Conservation (phyloP, 2,329 filamentous ascomycete genomes). For the Drechslerella stenobrocha region DNA sequence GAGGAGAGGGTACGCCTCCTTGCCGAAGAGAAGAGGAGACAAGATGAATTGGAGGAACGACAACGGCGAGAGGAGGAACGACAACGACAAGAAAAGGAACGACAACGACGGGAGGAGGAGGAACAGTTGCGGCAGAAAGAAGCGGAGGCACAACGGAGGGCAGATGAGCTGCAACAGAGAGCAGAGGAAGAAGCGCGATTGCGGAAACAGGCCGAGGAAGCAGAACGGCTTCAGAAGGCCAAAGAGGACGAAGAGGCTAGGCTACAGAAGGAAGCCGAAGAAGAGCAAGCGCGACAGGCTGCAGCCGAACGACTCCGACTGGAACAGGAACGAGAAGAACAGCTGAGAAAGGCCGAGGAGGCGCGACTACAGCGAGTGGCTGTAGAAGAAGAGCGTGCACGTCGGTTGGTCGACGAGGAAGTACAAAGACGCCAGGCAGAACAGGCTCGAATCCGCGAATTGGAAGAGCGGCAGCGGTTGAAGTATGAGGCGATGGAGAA, state of each 20-base stretch:
- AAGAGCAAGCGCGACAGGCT: not conserved
- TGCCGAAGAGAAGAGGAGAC: slow-evolving; percentile 39
- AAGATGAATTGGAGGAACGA: slow-evolving; percentile 39
- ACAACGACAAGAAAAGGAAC: slow-evolving; percentile 26
- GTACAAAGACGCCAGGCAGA: slow-evolving; percentile 21
- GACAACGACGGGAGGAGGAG: slow-evolving; percentile 33
- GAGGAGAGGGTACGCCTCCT: slow-evolving; percentile 16
- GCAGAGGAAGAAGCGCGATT: slow-evolving; percentile 50
- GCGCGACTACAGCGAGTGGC: slow-evolving; percentile 35
- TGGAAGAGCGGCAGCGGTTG: slow-evolving; percentile 32
- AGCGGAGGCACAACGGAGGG: too few relatives aligned
- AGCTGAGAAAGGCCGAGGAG: slow-evolving; percentile 52
- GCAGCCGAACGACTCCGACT: slow-evolving; percentile 6
- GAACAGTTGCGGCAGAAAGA: slow-evolving; percentile 36
- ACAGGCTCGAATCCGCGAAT: slow-evolving; percentile 28
- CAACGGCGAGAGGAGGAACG: slow-evolving; percentile 20
- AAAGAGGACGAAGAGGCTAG: slow-evolving; percentile 6
- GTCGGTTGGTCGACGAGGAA: slow-evolving; percentile 24
- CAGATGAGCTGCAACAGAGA: too few relatives aligned
- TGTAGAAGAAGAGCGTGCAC: slow-evolving; percentile 19
- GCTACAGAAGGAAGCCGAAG: slow-evolving; percentile 1
- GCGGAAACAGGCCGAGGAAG: slow-evolving; percentile 42
- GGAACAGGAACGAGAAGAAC: slow-evolving; percentile 51
- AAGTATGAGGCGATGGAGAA: slow-evolving; percentile 43
- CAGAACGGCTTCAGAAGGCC: slow-evolving; percentile 40